A percentile compares a stretch with the other conserved stretches of the same genome.
These are phyloP conservation scores for Puccinia hordei DNA, from an alignment of 1,284 basidiomycete genomes.

Conservation along the genomic window DNA sequence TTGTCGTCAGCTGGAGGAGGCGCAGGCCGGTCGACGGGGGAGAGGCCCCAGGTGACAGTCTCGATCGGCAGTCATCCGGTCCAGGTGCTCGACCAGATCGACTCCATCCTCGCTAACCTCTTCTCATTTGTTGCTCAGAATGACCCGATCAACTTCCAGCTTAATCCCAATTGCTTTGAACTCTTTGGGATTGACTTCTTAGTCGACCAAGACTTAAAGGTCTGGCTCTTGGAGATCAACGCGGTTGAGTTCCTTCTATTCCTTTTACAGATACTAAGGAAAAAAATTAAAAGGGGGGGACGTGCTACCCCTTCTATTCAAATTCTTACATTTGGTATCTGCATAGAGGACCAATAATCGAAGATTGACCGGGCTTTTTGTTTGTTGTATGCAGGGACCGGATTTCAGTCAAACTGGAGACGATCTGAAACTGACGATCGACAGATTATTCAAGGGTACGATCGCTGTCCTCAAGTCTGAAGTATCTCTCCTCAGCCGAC, in stretches of 20 bases:
- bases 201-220: conserved; percentile 21
- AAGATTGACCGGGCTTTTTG: neutral
- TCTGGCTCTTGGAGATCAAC: conserved; percentile 42
- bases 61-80: neutral
- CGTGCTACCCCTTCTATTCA: neutral
- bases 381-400: neutral
- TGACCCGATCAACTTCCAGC: conserved; percentile 39
- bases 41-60: neutral
- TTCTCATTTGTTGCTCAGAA: conserved; percentile 10
- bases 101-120: neutral
- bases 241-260: conserved; percentile 5
- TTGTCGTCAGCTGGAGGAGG: neutral
- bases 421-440: neutral
- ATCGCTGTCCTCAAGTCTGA: neutral
- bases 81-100: conserved; percentile 10
- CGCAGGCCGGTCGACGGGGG: neutral
- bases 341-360: neutral
- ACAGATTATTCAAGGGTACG: neutral
- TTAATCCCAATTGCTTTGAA: conserved; percentile 25
- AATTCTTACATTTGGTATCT: neutral
- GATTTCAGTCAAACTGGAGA: conserved; percentile 16
- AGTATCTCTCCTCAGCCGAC: neutral
- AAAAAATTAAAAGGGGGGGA: no score
- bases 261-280: neutral
- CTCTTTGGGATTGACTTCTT: conserved; percentile 39